Base-by-base conservation (phyloP, 768 basidiomycete genomes). In the Tricholoma sp. region DNA sequence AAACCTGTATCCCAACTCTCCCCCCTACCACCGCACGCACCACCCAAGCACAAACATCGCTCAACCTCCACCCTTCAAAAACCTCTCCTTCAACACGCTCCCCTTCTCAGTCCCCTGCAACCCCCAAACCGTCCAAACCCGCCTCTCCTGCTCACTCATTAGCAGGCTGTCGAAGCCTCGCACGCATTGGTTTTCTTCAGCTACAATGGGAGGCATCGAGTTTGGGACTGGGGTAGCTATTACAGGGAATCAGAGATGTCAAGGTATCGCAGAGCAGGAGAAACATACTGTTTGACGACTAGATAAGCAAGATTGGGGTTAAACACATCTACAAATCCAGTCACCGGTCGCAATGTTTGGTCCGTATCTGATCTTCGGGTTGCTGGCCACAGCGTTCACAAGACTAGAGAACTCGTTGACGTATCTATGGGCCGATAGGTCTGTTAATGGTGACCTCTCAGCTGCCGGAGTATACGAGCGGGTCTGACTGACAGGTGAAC, bases 161-260 rank as follows among this genome's bases (percentile, higher is more conserved):
- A n/a, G n/a, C n/a, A n/a, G n/a, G n/a, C n/a, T n/a, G n/a, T n/a
- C n/a, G n/a, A n/a, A n/a, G n/a, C n/a, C n/a, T n/a, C n/a, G n/a
- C n/a, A n/a, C n/a, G n/a, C n/a, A n/a, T n/a, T n/a, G n/a, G n/a
- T n/a, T n/a, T n/a, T n/a, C n/a, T n/a, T n/a, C n/a, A n/a, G n/a
- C n/a, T n/a, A n/a, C n/a, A n/a, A n/a, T n/a, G n/a, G n/a, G n/a
- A n/a, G n/a, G n/a, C n/a, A n/a, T n/a, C n/a, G n/a, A n/a, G n/a
- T n/a, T n/a, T n/a, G n/a, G n/a, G n/a, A n/a, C n/a, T n/a, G n/a
- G 82, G 82, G 57, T 86, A 84, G 56, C 84, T 84, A 22, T 65
- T 64, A 5, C n/a, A 71, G 67, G 49, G 71, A 69, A 62, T 19
- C 24, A 11, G 34, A 10, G 32, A 27, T 16, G 64, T 53, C 22